Evolutionary conservation across 2,329 filamentous ascomycete species (phyloP).

Genomic region (Sordariomycetes sp.): DNA sequence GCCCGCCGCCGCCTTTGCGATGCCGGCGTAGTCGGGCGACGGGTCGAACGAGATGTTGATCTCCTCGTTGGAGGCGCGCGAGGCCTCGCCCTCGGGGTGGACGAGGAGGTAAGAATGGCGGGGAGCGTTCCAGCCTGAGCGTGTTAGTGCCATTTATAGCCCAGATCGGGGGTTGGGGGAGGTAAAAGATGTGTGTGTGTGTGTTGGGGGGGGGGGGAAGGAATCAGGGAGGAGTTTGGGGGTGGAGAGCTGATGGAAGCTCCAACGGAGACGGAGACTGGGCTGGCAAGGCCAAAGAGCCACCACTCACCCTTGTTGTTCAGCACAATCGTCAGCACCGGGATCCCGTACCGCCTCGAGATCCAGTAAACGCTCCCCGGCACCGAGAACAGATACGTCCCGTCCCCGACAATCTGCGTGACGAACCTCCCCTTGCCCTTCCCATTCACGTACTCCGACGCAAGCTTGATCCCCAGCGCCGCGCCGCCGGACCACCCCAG

Average conservation of each 20-base stretch:
- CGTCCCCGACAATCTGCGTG: slow-evolving; percentile 42
- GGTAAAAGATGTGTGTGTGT: too few relatives aligned
- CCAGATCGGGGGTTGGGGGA: too few relatives aligned
- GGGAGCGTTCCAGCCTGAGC: slow-evolving; percentile 41
- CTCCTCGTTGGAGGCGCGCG: slow-evolving; percentile 44
- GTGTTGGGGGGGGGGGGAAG: not conserved
- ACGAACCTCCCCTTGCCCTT: slow-evolving; percentile 30
- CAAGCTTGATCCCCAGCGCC: slow-evolving; percentile 65
- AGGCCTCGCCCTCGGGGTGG: slow-evolving; percentile 41
- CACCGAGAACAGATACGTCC: slow-evolving; percentile 41
- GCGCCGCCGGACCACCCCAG: slow-evolving; percentile 71
- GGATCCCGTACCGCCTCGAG: slow-evolving; percentile 36
- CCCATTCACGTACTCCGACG: slow-evolving; percentile 27
- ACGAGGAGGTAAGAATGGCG: slow-evolving; percentile 41
- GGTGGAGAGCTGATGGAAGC: not conserved
- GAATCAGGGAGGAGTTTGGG: too few relatives aligned
- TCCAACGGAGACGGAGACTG: not conserved
- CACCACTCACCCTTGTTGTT: slow-evolving; percentile 36
- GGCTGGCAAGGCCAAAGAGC: not conserved
- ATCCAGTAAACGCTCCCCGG: slow-evolving; percentile 45
- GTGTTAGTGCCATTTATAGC: not conserved
- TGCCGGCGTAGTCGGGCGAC: slow-evolving; percentile 43
- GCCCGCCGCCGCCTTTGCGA: slow-evolving; percentile 45
- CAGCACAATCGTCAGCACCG: slow-evolving; percentile 38
- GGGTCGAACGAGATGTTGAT: slow-evolving; percentile 49